Conservation (phyloP, 306 rosid species). For the Styphnolobium japonicum region DNA sequence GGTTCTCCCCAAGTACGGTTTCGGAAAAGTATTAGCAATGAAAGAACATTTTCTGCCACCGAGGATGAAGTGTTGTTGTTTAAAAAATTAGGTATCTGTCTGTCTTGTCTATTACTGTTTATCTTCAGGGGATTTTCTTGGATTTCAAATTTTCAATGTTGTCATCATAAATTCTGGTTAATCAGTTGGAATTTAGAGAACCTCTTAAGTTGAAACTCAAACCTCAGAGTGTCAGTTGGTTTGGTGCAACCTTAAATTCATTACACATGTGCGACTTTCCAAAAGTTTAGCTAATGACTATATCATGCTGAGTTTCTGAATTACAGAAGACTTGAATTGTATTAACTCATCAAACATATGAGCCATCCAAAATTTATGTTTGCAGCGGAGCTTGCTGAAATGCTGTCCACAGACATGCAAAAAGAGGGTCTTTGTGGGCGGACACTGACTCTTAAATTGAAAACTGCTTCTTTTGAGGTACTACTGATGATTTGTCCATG, state of each 20-base stretch:
- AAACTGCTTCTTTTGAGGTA: slow-evolving; percentile 95
- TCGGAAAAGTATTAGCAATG: slow-evolving; percentile 88
- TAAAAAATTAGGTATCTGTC: slow-evolving; percentile 57
- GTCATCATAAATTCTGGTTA: not conserved
- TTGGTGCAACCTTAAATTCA: slow-evolving; percentile 5
- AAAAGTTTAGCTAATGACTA: slow-evolving; percentile 12
- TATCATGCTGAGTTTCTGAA: slow-evolving; percentile 6
- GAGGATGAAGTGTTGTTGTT: slow-evolving; percentile 53
- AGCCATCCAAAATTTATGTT: slow-evolving; percentile 27
- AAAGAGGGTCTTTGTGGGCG: slow-evolving; percentile 83
- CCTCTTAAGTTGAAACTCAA: slow-evolving; percentile 5
- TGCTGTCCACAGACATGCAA: slow-evolving; percentile 80
- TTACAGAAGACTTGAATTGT: not conserved
- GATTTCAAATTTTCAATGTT: not conserved
- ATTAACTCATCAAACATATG: slow-evolving; percentile 4
- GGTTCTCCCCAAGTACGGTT: slow-evolving; percentile 60
- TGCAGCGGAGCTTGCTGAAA: slow-evolving; percentile 92
- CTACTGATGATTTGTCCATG: not conserved
- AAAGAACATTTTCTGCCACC: slow-evolving; percentile 89
- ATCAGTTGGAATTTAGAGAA: slow-evolving; percentile 8
- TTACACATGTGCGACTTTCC: not conserved
- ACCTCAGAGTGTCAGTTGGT: not conserved
- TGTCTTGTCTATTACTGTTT: slow-evolving; percentile 17
- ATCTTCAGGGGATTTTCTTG: not conserved
- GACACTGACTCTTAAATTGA: slow-evolving; percentile 85